Conservation (phyloP, 768 basidiomycete species). For the Terana coerulea region DNA sequence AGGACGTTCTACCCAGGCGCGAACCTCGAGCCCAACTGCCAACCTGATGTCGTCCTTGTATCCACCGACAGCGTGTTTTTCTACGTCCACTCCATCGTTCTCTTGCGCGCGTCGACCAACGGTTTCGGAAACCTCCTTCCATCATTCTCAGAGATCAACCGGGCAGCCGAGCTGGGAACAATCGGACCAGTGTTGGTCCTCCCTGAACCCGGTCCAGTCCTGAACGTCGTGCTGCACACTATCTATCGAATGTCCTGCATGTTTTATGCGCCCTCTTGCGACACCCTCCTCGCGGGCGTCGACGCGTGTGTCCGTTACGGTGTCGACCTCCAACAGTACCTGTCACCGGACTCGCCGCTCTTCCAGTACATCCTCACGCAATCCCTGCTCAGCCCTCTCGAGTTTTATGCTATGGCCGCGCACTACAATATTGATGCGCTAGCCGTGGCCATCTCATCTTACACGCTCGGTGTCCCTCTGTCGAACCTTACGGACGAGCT, state of each 20-base stretch:
- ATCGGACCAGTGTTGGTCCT: conserved; percentile 44
- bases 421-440: conserved; percentile 64
- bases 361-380: conserved; percentile 58
- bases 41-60: conserved; percentile 61
- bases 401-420: conserved; percentile 70
- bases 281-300: conserved; percentile 52
- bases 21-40: conserved; percentile 43
- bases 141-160: background rate
- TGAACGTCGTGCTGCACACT: conserved; percentile 71
- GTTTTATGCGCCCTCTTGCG: conserved; percentile 67
- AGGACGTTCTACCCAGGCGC: conserved; percentile 79
- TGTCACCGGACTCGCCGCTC: conserved; percentile 48
- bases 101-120: conserved; percentile 60
- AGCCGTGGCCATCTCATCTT: conserved; percentile 69
- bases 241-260: conserved; percentile 69
- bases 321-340: conserved; percentile 42
- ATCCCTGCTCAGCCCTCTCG: conserved; percentile 64
- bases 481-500: conserved; percentile 65
- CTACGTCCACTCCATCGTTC: conserved; percentile 63
- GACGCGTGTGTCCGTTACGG: conserved; percentile 57
- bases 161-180: conserved; percentile 37
- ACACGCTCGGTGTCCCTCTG: conserved; percentile 65
- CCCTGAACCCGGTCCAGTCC: conserved; percentile 52
- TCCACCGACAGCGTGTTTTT: conserved; percentile 83
- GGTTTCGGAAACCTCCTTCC: conserved; percentile 60